phyloP scores from a whole-genome alignment of 169 alveolate genomes.

The Plasmodium malariae region DNA sequence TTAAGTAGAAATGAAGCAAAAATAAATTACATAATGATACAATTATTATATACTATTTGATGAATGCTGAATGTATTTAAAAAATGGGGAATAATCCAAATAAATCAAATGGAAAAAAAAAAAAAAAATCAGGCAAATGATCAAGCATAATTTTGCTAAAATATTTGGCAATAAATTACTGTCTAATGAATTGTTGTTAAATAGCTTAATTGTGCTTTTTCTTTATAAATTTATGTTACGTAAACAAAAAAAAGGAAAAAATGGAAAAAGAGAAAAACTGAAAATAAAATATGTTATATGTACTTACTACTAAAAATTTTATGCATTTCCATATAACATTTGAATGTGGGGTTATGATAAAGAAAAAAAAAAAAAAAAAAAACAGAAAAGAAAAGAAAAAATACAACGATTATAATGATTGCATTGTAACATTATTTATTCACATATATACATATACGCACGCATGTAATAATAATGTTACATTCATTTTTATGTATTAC shows the following conservation, averaged over 20 bases:
- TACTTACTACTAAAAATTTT: too few species aligned
- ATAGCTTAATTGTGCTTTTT: background rate
- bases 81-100: background rate
- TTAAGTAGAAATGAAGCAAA: too few species aligned
- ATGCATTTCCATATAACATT: too few species aligned
- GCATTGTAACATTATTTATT: too few species aligned
- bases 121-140: background rate
- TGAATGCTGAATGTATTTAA: too few species aligned
- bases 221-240: conserved; percentile 9
- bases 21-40: too few species aligned
- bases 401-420: too few species aligned
- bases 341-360: too few species aligned
- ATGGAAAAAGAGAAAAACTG: background rate
- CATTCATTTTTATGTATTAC: background rate
- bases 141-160: background rate
- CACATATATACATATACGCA: conserved; percentile 8
- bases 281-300: too few species aligned
- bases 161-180: conserved; percentile 4
- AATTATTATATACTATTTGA: too few species aligned
- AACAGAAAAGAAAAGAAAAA: too few species aligned
- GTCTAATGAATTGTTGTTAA: conserved; percentile 9
- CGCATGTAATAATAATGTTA: background rate
- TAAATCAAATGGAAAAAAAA: background rate
- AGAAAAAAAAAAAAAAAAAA: too few species aligned
- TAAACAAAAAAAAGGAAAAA: conserved; percentile 18